These are phyloP conservation scores for Achlya hypogyna DNA, from an alignment of 352 stramenopile genomes.

Conservation along the genomic window DNA sequence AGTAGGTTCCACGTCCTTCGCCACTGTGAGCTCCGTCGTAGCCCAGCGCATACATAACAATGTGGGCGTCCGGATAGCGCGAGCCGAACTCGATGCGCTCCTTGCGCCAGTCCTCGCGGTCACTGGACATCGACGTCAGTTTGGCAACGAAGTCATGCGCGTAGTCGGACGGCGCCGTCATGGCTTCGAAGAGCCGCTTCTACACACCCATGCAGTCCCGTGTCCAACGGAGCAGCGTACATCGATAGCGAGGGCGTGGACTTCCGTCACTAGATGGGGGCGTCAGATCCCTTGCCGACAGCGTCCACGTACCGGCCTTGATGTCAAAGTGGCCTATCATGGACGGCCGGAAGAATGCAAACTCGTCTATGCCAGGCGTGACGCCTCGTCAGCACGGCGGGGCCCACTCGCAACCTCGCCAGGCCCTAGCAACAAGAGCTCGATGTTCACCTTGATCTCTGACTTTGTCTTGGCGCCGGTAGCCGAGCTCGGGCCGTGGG, in stretches of 20 bases:
- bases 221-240: constrained; percentile 23
- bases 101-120: constrained; percentile 62
- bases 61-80: constrained; percentile 53
- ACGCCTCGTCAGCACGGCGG: not conserved
- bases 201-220: not conserved
- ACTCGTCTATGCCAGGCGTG: constrained; percentile 27
- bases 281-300: not conserved
- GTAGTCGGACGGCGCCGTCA: constrained; percentile 39
- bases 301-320: constrained; percentile 27
- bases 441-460: constrained; percentile 65
- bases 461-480: not conserved
- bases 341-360: constrained; percentile 47
- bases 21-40: not conserved
- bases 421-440: constrained; percentile 44
- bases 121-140: constrained; percentile 36
- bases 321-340: constrained; percentile 48
- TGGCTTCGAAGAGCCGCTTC: constrained; percentile 37
- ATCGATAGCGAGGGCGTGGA: constrained; percentile 52
- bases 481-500: constrained; percentile 21
- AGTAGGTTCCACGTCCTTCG: constrained; percentile 63
- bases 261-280: constrained; percentile 29
- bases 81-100: constrained; percentile 61
- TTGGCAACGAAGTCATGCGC: constrained; percentile 36
- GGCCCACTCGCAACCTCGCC: constrained; percentile 36
- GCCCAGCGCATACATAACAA: constrained; percentile 44